Conservation (phyloP, 371 early-diverging fungal genomes). For the Chytridium lagenaria region DNA sequence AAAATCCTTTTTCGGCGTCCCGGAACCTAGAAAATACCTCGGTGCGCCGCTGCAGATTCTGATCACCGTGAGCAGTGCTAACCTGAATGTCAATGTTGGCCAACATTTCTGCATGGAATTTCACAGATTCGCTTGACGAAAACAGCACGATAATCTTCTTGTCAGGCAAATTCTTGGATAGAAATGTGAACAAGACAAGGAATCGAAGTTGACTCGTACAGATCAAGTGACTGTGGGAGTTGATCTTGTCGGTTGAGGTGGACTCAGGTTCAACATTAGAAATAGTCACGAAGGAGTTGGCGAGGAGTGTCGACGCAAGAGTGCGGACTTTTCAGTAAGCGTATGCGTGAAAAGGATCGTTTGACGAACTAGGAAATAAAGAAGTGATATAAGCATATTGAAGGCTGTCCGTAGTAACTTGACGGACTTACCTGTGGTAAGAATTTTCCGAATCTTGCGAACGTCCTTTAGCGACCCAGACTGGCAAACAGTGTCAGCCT, state of each 20-base stretch:
- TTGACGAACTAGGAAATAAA: constrained; percentile 5
- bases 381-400: not conserved
- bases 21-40: not conserved
- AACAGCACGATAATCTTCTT: constrained; percentile 13
- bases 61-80: not conserved
- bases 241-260: not conserved
- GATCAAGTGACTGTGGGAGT: not conserved
- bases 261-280: not conserved
- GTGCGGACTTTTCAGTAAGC: not conserved
- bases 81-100: not conserved
- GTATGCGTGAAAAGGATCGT: not conserved
- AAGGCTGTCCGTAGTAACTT: too few species aligned
- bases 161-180: constrained; percentile 11
- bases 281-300: not conserved
- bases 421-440: not conserved
- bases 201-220: not conserved
- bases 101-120: constrained; percentile 17
- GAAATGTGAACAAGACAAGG: not conserved
- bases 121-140: constrained; percentile 6
- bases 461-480: constrained; percentile 13
- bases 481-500: constrained; percentile 7
- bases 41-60: not conserved
- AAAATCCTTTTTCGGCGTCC: constrained; percentile 1
- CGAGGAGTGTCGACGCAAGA: not conserved
- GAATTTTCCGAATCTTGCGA: constrained; percentile 9